These are phyloP conservation scores for Ascosphaera apis DNA, from an alignment of 2,329 filamentous ascomycete species.

Conservation along the genomic window DNA sequence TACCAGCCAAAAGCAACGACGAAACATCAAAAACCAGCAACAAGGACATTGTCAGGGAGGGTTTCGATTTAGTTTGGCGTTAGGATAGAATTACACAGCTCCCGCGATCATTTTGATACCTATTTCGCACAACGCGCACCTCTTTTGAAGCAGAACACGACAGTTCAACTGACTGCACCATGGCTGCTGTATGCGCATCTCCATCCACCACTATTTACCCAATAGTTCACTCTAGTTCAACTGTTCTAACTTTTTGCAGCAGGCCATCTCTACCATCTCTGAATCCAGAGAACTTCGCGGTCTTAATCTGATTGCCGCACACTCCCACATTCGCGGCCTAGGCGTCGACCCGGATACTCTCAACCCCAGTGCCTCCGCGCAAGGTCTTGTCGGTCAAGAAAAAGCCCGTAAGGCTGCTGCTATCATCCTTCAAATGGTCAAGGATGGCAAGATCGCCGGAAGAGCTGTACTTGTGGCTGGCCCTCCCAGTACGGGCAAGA, in stretches of 20 bases:
- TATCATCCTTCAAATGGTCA: conserved; percentile 95
- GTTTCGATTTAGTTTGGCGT: no score
- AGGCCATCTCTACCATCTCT: conserved; percentile 60
- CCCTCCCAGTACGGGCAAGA: conserved; percentile 92
- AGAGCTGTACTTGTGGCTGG: conserved; percentile 86
- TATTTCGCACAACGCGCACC: no score
- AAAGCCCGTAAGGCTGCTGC: conserved; percentile 93
- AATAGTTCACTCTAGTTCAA: no score
- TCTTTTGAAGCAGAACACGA: no score
- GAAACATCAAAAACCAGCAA: no score
- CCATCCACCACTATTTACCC: no score
- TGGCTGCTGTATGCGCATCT: no score
- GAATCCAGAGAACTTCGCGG: conserved; percentile 91
- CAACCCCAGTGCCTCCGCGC: conserved; percentile 62
- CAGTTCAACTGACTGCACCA: no score
- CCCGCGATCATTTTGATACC: no score
- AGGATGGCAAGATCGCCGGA: conserved; percentile 94
- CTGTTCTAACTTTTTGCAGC: conserved; percentile 1
- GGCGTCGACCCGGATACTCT: conserved; percentile 82
- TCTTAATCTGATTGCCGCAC: conserved; percentile 90
- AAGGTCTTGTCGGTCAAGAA: conserved; percentile 86
- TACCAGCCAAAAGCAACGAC: no score
- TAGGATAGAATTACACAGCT: no score
- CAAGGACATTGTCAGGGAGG: no score
- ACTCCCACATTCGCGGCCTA: conserved; percentile 91